Conservation (phyloP, 2,329 filamentous ascomycete species). For the Lachnellula hyalina region DNA sequence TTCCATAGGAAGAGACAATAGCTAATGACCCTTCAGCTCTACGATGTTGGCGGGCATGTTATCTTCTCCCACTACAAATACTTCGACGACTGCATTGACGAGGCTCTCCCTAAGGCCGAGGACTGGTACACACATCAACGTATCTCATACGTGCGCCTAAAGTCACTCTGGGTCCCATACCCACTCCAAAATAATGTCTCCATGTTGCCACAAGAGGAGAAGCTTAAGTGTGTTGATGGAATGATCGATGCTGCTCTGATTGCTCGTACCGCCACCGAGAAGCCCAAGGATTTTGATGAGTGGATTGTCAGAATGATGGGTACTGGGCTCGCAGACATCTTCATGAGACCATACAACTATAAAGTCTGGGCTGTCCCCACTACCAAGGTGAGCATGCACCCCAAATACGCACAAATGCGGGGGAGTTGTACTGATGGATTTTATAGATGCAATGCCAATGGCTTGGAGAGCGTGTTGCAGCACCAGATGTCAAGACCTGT, state of each 20-base stretch:
- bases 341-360: slow-evolving; percentile 99
- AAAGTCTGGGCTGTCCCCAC: slow-evolving; percentile 99
- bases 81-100: slow-evolving; percentile 98
- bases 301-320: slow-evolving; percentile 95
- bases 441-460: slow-evolving; percentile 94
- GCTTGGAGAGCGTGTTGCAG: slow-evolving; percentile 97
- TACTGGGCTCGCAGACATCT: slow-evolving; percentile 81
- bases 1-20: slow-evolving; percentile 11
- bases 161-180: slow-evolving; percentile 94
- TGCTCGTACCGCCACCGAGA: slow-evolving; percentile 77
- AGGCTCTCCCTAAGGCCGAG: slow-evolving; percentile 86
- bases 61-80: slow-evolving; percentile 80
- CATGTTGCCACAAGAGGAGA: slow-evolving; percentile 94
- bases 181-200: slow-evolving; percentile 99
- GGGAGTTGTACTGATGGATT: slow-evolving; percentile 1
- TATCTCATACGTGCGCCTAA: slow-evolving; percentile 98
- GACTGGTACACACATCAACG: slow-evolving; percentile 99
- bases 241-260: slow-evolving; percentile 93
- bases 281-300: slow-evolving; percentile 96
- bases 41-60: slow-evolving; percentile 69
- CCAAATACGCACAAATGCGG: not conserved
- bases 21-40: slow-evolving; percentile 57
- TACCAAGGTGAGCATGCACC: slow-evolving; percentile 64
- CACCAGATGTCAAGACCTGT: slow-evolving; percentile 89
- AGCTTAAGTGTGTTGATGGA: slow-evolving; percentile 89